Evolutionary conservation across 768 basidiomycete species (phyloP), one percentile per base, ranked within the genome.

Genomic region (Tulasnella sp.): DNA sequence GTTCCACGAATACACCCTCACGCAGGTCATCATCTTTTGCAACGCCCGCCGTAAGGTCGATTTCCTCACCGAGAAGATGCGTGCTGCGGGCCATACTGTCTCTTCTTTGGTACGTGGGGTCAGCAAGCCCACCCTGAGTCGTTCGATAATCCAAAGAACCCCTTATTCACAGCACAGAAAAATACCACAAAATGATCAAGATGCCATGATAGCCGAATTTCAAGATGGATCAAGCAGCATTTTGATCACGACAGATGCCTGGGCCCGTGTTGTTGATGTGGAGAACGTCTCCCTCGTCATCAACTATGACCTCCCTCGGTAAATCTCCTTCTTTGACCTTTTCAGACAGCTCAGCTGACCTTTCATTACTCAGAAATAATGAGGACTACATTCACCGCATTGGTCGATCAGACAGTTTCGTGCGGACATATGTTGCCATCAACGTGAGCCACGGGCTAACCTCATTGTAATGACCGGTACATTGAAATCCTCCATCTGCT

Each of bases 371-470:
- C 63, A 92, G 85, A 64, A 92, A 92, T 71, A 89, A 88, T 78
- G 94, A 97, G 80, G 96, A 98, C 73, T 98, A 99, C 76, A 97
- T 99, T 65, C 96, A 99, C 76, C 89, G 96, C 69, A 98, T 98
- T 70, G 96, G 96, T 72, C 91, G 96, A 63, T 96, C 93, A 60
- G 96, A 96, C 69, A 92, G 96, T 60, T 98, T 98, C 75, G 96
- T 96, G 65, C 80, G 96, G 66, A 99, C 98, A 75, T 96, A 96
- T 78, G 96, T 98, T 61, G 96, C 96, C 45, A 98, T 99, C 75
- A 99, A 98, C 73, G 93, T 96, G 68, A 44, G 85, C 73, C 30
- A 31, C 31, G 22, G 46, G 17, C 22, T 27, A n/a, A n/a, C 10
- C 12, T 19, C 19, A 43, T 43, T 43, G 42, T 43, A 19, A 12